These are phyloP conservation scores for Paramecium biaurelia DNA, from an alignment of 73 alveolate species.

Conservation along the genomic window DNA sequence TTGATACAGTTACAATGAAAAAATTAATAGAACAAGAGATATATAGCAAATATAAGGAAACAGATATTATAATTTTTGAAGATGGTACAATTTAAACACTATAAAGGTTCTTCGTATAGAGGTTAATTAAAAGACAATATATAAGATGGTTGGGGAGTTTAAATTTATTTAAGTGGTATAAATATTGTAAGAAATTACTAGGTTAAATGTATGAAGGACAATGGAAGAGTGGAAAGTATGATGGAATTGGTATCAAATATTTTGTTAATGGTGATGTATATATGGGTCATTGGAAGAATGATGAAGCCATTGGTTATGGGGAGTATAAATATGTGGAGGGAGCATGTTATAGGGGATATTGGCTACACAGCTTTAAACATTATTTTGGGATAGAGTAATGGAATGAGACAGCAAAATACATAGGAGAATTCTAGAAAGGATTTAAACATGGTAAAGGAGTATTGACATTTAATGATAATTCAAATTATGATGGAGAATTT, in stretches of 20 bases:
- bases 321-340: background rate
- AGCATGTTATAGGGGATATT: slow-evolving; percentile 54
- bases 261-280: background rate
- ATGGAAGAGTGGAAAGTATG: background rate
- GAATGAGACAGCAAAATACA: slow-evolving; percentile 70
- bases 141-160: background rate
- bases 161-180: background rate
- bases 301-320: background rate
- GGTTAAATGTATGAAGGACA: slow-evolving; percentile 33
- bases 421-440: slow-evolving; percentile 65
- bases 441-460: slow-evolving; percentile 63
- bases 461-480: slow-evolving; percentile 66
- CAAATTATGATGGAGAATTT: slow-evolving; percentile 53
- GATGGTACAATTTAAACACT: background rate
- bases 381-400: slow-evolving; percentile 67
- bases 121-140: background rate
- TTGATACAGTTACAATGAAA: background rate
- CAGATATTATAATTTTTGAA: background rate
- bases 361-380: slow-evolving; percentile 67
- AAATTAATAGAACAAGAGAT: background rate
- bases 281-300: background rate
- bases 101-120: background rate
- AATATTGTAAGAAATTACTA: background rate
- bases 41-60: background rate
- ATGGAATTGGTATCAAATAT: background rate